These are phyloP conservation scores for Monilinia polystroma DNA, from an alignment of 2,329 filamentous ascomycete species.

Conservation along the genomic window DNA sequence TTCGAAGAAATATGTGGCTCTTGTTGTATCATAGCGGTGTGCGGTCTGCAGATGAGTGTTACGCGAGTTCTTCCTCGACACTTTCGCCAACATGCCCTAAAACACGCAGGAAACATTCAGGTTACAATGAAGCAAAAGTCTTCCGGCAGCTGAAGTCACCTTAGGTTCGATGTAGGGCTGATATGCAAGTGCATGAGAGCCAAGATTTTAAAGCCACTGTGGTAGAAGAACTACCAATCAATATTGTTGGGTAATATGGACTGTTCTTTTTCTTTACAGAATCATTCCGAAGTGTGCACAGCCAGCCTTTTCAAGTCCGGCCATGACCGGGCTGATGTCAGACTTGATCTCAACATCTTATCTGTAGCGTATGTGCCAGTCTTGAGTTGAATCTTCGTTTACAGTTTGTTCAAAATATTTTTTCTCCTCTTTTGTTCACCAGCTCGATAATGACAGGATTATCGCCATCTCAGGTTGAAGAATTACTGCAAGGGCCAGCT, in stretches of 20 bases:
- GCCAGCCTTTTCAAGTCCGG: neutral
- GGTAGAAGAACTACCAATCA: neutral
- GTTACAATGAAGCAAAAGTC: neutral
- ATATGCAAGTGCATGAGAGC: slow-evolving; percentile 4
- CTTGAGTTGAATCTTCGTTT: neutral
- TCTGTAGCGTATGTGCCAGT: neutral
- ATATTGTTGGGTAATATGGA: neutral
- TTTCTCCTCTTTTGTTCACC: neutral
- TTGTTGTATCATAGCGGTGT: no score
- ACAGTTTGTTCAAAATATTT: neutral
- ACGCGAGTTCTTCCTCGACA: neutral
- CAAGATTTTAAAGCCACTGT: neutral
- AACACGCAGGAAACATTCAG: neutral
- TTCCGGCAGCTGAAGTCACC: neutral
- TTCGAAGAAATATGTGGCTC: neutral
- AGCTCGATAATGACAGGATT: neutral
- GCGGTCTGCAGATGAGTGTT: rapidly evolving
- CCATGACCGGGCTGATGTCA: slow-evolving; percentile 16
- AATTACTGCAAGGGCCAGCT: slow-evolving; percentile 10
- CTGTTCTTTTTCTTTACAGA: neutral
- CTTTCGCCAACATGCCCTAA: neutral
- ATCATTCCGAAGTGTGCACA: neutral
- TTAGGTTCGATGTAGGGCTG: slow-evolving; percentile 1
- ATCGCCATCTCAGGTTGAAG: slow-evolving; percentile 1
- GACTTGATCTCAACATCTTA: slow-evolving; percentile 3